phyloP scores from a whole-genome alignment of 257 asterid species.

The Solanum chaucha region DNA sequence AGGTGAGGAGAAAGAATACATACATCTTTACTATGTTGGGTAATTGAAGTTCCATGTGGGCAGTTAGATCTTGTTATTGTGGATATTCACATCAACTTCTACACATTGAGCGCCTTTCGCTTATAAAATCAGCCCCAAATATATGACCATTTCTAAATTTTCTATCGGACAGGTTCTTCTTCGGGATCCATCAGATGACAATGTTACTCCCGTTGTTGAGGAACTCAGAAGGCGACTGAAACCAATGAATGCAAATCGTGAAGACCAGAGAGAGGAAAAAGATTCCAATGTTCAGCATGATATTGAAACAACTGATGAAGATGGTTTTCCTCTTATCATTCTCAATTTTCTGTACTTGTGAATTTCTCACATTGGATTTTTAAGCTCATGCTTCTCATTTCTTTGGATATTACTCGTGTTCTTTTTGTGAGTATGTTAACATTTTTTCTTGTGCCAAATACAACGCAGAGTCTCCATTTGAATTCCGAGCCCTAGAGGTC shows the following conservation, averaged over 20 bases:
- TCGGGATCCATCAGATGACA: conserved; percentile 69
- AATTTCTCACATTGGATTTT: neutral
- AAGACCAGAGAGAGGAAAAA: conserved; percentile 48
- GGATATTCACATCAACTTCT: neutral
- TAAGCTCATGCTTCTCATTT: neutral
- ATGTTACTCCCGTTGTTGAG: conserved; percentile 70
- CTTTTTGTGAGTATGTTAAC: neutral
- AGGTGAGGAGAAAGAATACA: neutral
- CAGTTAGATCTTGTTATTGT: neutral
- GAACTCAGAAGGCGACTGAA: conserved; percentile 72
- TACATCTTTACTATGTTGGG: neutral
- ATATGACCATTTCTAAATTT: neutral
- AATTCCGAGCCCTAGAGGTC: conserved; percentile 80
- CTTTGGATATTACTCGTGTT: neutral
- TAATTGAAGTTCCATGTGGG: neutral
- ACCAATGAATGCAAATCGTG: conserved; percentile 33
- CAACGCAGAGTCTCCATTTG: conserved; percentile 79
- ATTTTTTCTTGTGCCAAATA: conserved; percentile 8
- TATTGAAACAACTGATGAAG: conserved; percentile 67
- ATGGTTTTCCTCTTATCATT: conserved; percentile 33
- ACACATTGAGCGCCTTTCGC: neutral
- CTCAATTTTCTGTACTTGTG: neutral
- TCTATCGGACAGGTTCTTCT: conserved; percentile 49
- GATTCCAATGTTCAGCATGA: conserved; percentile 42
- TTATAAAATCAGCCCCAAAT: neutral